Conservation (phyloP, 2,329 filamentous ascomycete species). For the Aspergillus quadrilineatus region DNA sequence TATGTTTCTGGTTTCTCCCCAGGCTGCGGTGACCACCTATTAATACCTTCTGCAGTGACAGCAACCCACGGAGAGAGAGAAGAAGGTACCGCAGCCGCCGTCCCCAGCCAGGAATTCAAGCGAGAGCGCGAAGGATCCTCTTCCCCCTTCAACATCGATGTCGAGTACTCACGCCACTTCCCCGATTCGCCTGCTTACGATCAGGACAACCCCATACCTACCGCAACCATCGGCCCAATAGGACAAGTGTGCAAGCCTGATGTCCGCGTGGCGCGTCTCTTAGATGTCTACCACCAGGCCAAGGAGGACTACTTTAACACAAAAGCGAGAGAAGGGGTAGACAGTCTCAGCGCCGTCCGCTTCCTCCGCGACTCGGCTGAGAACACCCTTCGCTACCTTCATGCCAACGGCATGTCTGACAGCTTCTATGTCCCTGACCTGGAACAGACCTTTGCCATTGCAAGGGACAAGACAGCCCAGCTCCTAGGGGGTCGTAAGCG, state of each 20-base stretch:
- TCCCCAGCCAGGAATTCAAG: background rate
- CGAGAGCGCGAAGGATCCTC: background rate
- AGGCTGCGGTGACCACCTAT: background rate
- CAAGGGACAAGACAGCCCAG: constrained; percentile 35
- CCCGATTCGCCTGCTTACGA: background rate
- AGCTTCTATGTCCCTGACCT: constrained; percentile 36
- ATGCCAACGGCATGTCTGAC: constrained; percentile 22
- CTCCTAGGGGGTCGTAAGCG: constrained; percentile 41
- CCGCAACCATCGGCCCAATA: background rate
- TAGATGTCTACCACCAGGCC: constrained; percentile 37
- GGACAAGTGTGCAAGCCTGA: background rate
- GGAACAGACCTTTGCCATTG: constrained; percentile 32
- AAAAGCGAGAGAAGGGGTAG: constrained; percentile 23
- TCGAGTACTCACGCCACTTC: constrained; percentile 3
- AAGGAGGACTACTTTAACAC: constrained; percentile 38
- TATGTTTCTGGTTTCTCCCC: constrained; percentile 14
- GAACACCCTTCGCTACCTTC: constrained; percentile 39
- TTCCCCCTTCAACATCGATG: background rate
- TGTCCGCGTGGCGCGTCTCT: constrained; percentile 20
- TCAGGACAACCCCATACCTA: background rate
- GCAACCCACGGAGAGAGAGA: background rate
- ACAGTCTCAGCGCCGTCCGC: constrained; percentile 31
- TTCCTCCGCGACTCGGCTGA: constrained; percentile 48
- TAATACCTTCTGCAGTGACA: background rate
- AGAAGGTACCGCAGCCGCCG: background rate